phyloP scores from a whole-genome alignment of 2,329 filamentous ascomycete species.

The Thermothelomyces thermophilus region DNA sequence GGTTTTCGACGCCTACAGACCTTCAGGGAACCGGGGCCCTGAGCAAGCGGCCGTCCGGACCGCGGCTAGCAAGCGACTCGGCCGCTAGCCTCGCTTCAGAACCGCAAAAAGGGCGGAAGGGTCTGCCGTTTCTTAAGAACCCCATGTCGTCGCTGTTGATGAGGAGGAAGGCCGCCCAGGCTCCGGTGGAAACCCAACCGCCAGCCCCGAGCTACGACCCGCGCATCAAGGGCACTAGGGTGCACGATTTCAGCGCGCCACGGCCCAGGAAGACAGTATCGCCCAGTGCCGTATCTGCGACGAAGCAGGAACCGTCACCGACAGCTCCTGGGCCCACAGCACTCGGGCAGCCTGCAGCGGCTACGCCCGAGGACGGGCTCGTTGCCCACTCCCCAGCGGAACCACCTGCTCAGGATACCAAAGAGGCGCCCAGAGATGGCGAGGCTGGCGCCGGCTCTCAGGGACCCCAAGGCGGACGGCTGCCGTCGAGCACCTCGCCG shows the following conservation, averaged over 20 bases:
- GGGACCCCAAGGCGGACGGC: background rate
- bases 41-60: conserved; percentile 39
- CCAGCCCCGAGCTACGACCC: conserved; percentile 49
- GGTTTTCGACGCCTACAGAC: conserved; percentile 46
- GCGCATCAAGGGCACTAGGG: conserved; percentile 55
- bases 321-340: background rate
- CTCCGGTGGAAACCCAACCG: conserved; percentile 37
- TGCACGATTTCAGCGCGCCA: conserved; percentile 61
- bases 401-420: background rate
- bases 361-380: background rate
- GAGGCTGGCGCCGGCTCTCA: no score
- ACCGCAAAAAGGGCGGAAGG: conserved; percentile 43
- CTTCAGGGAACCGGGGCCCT: conserved; percentile 32
- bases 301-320: background rate
- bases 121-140: conserved; percentile 53
- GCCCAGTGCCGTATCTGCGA: background rate
- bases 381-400: background rate
- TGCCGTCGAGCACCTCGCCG: background rate
- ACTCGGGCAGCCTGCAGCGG: background rate
- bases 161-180: conserved; percentile 50
- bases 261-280: conserved; percentile 28
- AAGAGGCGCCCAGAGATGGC: background rate
- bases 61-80: conserved; percentile 36
- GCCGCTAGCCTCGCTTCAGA: conserved; percentile 32
- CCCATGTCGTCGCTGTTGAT: conserved; percentile 53